phyloP scores from a whole-genome alignment of 2,329 filamentous ascomycete genomes.

The Phialophora tarda region DNA sequence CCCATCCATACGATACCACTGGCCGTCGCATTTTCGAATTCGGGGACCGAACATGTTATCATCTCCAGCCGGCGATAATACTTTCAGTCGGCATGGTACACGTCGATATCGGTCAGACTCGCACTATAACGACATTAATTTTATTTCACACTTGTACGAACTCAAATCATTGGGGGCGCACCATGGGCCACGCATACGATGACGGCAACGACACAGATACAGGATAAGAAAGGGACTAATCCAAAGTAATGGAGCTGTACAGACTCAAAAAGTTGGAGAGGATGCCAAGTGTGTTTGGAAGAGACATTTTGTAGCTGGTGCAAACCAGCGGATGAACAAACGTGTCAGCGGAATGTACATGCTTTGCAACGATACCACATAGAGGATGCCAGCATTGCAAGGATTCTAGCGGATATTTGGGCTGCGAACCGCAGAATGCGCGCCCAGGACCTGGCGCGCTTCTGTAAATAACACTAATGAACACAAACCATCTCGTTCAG shows the following conservation, averaged over 20 bases:
- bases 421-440: neutral
- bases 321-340: neutral
- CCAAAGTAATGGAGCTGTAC: constrained; percentile 13
- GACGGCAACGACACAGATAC: constrained; percentile 18
- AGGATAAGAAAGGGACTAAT: constrained; percentile 7
- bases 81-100: constrained; percentile 9
- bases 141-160: constrained; percentile 13
- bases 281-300: constrained; percentile 8
- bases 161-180: constrained; percentile 10
- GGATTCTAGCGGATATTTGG: neutral
- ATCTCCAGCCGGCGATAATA: constrained; percentile 4
- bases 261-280: constrained; percentile 14
- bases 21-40: constrained; percentile 5
- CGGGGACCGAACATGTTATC: constrained; percentile 8
- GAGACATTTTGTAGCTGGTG: neutral
- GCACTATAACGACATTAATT: constrained; percentile 19
- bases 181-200: constrained; percentile 24
- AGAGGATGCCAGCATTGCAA: neutral
- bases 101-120: constrained; percentile 13
- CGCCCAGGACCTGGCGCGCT: neutral
- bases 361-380: constrained; percentile 5
- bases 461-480: constrained; percentile 1
- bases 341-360: neutral
- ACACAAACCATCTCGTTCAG: neutral
- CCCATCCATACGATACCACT: neutral